These are phyloP conservation scores for Candida xiaguanensis DNA, from an alignment of 805 yeast genomes.

Conservation along the genomic window DNA sequence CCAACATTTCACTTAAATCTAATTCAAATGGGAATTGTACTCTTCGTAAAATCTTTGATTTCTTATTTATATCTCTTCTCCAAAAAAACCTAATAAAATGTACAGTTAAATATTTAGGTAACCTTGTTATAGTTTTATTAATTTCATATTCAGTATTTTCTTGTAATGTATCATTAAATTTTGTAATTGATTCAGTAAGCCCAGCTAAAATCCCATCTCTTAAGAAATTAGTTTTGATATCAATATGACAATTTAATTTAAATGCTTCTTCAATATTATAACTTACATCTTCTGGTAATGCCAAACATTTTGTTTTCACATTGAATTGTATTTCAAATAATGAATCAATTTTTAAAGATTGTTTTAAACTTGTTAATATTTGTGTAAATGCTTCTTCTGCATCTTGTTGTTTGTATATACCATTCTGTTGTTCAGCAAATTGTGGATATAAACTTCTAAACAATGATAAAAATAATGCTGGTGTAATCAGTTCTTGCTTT, in stretches of 20 bases:
- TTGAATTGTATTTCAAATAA: constrained; percentile 65
- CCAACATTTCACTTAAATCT: constrained; percentile 82
- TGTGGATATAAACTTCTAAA: constrained; percentile 78
- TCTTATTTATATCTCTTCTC: constrained; percentile 87
- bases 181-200: constrained; percentile 72
- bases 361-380: constrained; percentile 52
- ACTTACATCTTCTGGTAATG: constrained; percentile 27
- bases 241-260: constrained; percentile 87
- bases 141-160: constrained; percentile 70
- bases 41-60: constrained; percentile 89
- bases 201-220: constrained; percentile 79
- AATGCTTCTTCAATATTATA: constrained; percentile 45
- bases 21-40: constrained; percentile 93
- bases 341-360: constrained; percentile 48
- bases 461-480: constrained; percentile 60
- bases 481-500: constrained; percentile 53
- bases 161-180: constrained; percentile 66
- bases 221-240: constrained; percentile 78
- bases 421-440: constrained; percentile 77
- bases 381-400: constrained; percentile 95
- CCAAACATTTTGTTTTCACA: constrained; percentile 60
- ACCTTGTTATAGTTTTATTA: constrained; percentile 56
- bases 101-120: constrained; percentile 85
- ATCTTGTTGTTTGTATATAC: constrained; percentile 89
- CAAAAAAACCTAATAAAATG: constrained; percentile 95